Evolutionary conservation across 129 eudicot genomes (phyloP).

Genomic region (Centaurea solstitialis): DNA sequence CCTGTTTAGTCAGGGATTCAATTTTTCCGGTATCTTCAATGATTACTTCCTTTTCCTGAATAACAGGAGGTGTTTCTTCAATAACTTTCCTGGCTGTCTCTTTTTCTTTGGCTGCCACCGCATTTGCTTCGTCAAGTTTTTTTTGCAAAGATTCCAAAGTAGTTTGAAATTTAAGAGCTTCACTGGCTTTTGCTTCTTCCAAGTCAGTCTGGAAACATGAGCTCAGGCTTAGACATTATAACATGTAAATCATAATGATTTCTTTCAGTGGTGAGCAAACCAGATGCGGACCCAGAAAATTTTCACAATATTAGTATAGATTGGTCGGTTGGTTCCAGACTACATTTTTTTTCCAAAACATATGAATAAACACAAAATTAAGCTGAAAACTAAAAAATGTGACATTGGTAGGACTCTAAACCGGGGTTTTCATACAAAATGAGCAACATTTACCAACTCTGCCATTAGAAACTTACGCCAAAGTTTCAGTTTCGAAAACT

Average conservation of each 20-base stretch:
- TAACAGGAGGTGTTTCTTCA: slow-evolving; percentile 95
- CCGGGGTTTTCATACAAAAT: too few relatives aligned
- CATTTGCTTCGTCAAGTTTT: slow-evolving; percentile 82
- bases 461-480: too few relatives aligned
- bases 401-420: too few relatives aligned
- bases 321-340: too few relatives aligned
- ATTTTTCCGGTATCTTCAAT: slow-evolving; percentile 78
- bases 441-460: too few relatives aligned
- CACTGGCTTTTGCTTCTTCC: slow-evolving; percentile 91
- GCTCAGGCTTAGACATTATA: slow-evolving; percentile 21
- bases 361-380: too few relatives aligned
- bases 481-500: too few relatives aligned
- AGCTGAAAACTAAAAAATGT: too few relatives aligned
- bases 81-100: slow-evolving; percentile 88
- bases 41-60: slow-evolving; percentile 77
- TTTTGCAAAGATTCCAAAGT: slow-evolving; percentile 63
- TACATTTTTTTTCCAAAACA: too few relatives aligned
- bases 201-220: slow-evolving; percentile 68
- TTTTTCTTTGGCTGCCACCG: slow-evolving; percentile 64
- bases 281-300: background rate
- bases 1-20: slow-evolving; percentile 63
- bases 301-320: background rate
- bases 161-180: slow-evolving; percentile 61
- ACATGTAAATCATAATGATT: slow-evolving; percentile 4
- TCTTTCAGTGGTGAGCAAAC: slow-evolving; percentile 1